A percentile compares a stretch with the other conserved stretches of the same genome.
Evolutionary conservation across 306 rosid genomes (phyloP).

Genomic region (Notholithocarpus densiflorus): DNA sequence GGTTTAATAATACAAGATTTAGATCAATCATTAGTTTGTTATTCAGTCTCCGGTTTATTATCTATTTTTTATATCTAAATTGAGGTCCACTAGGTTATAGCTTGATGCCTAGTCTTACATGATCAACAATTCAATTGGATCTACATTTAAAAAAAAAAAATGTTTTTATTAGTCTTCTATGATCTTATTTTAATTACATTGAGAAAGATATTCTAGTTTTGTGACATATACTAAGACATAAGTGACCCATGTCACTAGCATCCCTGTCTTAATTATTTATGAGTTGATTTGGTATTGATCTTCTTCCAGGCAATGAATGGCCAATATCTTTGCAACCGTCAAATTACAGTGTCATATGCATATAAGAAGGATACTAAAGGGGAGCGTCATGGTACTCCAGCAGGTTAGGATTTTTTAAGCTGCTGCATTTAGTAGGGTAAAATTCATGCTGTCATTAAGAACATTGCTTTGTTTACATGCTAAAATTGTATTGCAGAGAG

Average conservation of each 20-base stretch:
- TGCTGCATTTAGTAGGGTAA: neutral
- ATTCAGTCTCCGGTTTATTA: neutral
- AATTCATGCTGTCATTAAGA: neutral
- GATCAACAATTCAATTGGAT: neutral
- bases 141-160: neutral
- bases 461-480: conserved; percentile 4
- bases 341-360: conserved; percentile 95
- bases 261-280: neutral
- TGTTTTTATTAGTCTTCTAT: neutral
- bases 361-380: conserved; percentile 98
- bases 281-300: neutral
- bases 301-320: conserved; percentile 87
- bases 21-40: neutral
- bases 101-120: neutral
- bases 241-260: neutral
- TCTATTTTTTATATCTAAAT: neutral
- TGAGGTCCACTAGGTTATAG: neutral
- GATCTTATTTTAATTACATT: neutral
- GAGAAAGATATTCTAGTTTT: neutral
- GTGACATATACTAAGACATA: neutral
- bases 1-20: neutral
- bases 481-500: conserved; percentile 55
- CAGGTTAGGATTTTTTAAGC: conserved; percentile 55
- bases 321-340: conserved; percentile 97
- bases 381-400: conserved; percentile 97